Evolutionary conservation across 2,329 filamentous ascomycete genomes (phyloP), one percentile per base, ranked within the genome.

Genomic region (Escovopsis sp.): DNA sequence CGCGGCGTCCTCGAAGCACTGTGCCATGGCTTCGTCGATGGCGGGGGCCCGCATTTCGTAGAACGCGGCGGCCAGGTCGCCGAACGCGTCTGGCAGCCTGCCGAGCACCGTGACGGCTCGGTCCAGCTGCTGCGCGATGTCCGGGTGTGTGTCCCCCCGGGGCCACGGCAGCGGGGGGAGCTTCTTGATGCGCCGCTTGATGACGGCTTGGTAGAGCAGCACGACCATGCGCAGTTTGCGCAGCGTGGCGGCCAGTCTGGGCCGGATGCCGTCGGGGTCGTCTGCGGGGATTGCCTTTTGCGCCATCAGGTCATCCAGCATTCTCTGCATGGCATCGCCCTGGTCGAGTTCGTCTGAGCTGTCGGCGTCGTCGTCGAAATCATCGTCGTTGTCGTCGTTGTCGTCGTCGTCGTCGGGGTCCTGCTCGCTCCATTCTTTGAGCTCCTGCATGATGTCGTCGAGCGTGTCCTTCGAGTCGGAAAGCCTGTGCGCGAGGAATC

Each of bases 361-460:
- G 15, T 55, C 57, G 5, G 33, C 26, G 26, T 58, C 60, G 30
- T 57, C 59, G 15, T 59, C 66, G 44, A 56, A 63, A 40, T 66
- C 63, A n/a, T 65, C 59, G 23, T 64, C 67, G 12, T 72, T 70
- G 2, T 77, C 77, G 1, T 77, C 77, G 3, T 76, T 68, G 23
- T 64, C 67, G 12, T 72, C 70, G 2, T 77, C 77, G 1, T 77
- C 77, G 3, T 76, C 73, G 0, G 73, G 70, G 9, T 75, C 72
- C 52, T 86, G 82, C 1, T 86, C 82, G 18, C 80, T 77, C 86
- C 88, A 95, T 52, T 89, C 85, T 57, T 86, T 85, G 49, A 95
- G 60, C 63, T 95, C 89, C 48, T 84, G 76, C 51, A 93, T 74
- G 0, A 86, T 82, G 63, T 95, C 89, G 51, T 84, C 75, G 23